Percentiles rank a stretch among this genome's conserved stretches.
Conservation (phyloP, 768 basidiomycete species). For the Rubroboletus pulcherrimus region DNA sequence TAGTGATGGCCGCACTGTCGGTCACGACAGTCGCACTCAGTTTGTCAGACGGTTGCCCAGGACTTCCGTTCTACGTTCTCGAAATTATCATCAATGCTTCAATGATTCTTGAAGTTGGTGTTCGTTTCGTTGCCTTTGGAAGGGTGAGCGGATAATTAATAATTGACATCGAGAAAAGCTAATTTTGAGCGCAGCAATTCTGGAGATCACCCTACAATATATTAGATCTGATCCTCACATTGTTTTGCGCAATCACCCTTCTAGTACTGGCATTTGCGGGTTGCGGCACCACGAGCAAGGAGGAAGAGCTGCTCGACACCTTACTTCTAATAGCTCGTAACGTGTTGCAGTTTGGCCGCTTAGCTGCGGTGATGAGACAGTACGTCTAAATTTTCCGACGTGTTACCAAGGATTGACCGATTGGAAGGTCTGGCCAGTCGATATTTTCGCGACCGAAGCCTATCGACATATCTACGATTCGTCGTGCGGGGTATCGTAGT, state of each 20-base stretch:
- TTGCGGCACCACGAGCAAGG: constrained; percentile 77
- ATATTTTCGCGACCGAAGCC: constrained; percentile 85
- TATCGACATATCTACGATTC: constrained; percentile 73
- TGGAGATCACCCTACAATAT: constrained; percentile 94
- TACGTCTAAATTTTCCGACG: constrained; percentile 38
- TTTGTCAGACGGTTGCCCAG: constrained; percentile 80
- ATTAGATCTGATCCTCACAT: constrained; percentile 82
- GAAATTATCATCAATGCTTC: constrained; percentile 85
- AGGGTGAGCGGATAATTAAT: constrained; percentile 52
- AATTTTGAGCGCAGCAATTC: constrained; percentile 66
- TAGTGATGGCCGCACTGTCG: constrained; percentile 83
- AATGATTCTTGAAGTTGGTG: constrained; percentile 92
- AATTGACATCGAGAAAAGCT: neutral
- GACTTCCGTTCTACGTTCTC: constrained; percentile 81
- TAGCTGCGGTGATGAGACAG: constrained; percentile 94
- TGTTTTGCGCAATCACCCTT: constrained; percentile 86
- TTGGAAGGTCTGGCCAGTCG: constrained; percentile 74
- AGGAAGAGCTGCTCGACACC: constrained; percentile 93
- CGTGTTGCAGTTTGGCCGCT: constrained; percentile 85
- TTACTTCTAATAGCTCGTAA: constrained; percentile 89
- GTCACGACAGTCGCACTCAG: constrained; percentile 83
- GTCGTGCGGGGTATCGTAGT: constrained; percentile 54
- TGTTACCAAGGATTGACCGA: constrained; percentile 7
- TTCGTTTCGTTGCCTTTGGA: constrained; percentile 91
- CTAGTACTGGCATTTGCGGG: constrained; percentile 86